phyloP scores from a whole-genome alignment of 2,329 filamentous ascomycete species.

The Fusarium sp. region DNA sequence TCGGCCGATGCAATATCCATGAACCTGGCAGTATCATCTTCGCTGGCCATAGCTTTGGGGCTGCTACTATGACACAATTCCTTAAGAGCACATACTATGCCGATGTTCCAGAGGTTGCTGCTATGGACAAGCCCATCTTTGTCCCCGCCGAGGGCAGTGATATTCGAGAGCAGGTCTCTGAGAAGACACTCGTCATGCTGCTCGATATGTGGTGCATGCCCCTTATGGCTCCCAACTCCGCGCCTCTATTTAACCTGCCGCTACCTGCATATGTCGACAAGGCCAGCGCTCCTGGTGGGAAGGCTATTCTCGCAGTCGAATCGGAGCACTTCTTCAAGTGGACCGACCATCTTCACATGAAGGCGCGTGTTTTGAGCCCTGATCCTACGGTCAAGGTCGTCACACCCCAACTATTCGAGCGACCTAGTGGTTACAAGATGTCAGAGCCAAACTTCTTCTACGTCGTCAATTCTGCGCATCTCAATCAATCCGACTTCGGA shows the following conservation, averaged over 20 bases:
- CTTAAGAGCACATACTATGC: slow-evolving; percentile 82
- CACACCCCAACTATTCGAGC: slow-evolving; percentile 52
- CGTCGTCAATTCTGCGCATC: slow-evolving; percentile 76
- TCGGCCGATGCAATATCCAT: slow-evolving; percentile 70
- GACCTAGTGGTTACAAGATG: slow-evolving; percentile 54
- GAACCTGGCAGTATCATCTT: slow-evolving; percentile 78
- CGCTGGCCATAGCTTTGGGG: slow-evolving; percentile 84
- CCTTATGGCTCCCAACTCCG: slow-evolving; percentile 68
- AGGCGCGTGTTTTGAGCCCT: slow-evolving; percentile 71
- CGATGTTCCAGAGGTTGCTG: slow-evolving; percentile 54
- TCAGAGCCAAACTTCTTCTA: slow-evolving; percentile 77
- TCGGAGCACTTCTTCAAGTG: slow-evolving; percentile 84
- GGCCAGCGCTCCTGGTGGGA: slow-evolving; percentile 61
- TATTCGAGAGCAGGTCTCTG: slow-evolving; percentile 73
- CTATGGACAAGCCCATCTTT: slow-evolving; percentile 68
- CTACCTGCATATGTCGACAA: slow-evolving; percentile 72
- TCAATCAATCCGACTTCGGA: slow-evolving; percentile 86
- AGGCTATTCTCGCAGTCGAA: slow-evolving; percentile 73
- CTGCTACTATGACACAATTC: slow-evolving; percentile 77
- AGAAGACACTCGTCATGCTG: slow-evolving; percentile 71
- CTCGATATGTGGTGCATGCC: slow-evolving; percentile 87
- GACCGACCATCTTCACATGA: slow-evolving; percentile 75
- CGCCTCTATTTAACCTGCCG: slow-evolving; percentile 75
- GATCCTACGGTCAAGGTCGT: slow-evolving; percentile 58
- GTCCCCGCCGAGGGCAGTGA: slow-evolving; percentile 62